Base-by-base conservation (phyloP, 768 basidiomycete species). In the Boletus rubroflammeus region DNA sequence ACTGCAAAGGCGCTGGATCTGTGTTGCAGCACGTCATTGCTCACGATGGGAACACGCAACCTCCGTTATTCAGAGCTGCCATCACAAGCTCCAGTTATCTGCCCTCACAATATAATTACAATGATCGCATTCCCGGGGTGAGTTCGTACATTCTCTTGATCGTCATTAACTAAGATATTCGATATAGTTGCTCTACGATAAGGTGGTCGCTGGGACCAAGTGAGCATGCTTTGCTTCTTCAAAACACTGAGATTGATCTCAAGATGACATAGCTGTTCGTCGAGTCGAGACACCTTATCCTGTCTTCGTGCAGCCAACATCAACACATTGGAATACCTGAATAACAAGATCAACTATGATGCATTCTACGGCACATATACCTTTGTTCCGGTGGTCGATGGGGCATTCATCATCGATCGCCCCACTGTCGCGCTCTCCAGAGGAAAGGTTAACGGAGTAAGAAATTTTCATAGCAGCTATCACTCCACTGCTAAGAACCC, bases 331-430 rank as follows among this genome's bases (percentile, higher is more conserved):
- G 23, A 55, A 15, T 13, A 14, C 31, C 19, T 51, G 17, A 55
- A 56, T 14, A 28, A 14, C 13, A 25, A 41, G 9, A 44, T 56
- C 26, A 41, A 21, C 3, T 3, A 17, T 0, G 17, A 40, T 21
- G 44, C 7, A 11, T 35, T 46, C 38, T 57, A 50, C 31, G 55
- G 55, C 13, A 57, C 47, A 39, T 57, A 10, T 9, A 10, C 38
- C 15, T 57, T 57, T 23, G 56, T 36, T 45, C 56, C 56, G 0
- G 56, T 57, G 32, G 38, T 57, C 3, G 56, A 57, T 46, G 48
- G 38, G 5, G 4, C 21, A 8, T 57, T 57, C 10, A 41, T 57
- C 32, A 13, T 45, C 13, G 54, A 50, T 26, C 55, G 39, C 14
- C 56, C 56, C 3, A 50, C 47, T 6, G 28, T 51, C 21, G 15